phyloP scores from a whole-genome alignment of 1,284 basidiomycete genomes.

The Wallemia hederae region DNA sequence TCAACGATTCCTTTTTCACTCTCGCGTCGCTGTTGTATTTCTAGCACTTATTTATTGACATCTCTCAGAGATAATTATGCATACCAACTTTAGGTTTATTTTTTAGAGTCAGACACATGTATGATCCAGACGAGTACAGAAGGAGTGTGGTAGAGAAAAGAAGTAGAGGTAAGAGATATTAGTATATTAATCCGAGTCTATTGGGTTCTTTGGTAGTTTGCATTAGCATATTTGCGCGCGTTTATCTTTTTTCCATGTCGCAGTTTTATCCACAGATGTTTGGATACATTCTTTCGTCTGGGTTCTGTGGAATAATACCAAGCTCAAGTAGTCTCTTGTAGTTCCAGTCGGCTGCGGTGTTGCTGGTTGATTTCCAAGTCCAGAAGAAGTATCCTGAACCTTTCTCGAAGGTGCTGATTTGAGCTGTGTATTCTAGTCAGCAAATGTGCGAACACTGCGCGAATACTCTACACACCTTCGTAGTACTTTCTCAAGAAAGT shows the following conservation, averaged over 20 bases:
- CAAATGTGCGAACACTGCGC: not conserved
- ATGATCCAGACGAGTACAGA: not conserved
- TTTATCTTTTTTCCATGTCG: not conserved
- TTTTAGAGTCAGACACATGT: not conserved
- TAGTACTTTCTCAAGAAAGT: not conserved
- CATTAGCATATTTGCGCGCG: no score
- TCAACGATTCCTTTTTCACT: no score
- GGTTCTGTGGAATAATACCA: constrained; percentile 39
- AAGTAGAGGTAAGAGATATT: not conserved
- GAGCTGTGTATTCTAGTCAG: constrained; percentile 6
- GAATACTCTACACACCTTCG: not conserved
- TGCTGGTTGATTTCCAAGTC: constrained; percentile 52
- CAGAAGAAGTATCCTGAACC: constrained; percentile 44
- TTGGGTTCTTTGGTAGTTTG: not conserved
- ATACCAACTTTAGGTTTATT: no score
- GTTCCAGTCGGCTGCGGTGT: constrained; percentile 36
- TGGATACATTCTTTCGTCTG: constrained; percentile 29
- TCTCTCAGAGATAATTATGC: no score
- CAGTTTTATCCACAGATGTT: constrained; percentile 20
- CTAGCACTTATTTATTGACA: no score
- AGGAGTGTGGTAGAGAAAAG: no score
- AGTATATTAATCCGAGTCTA: not conserved
- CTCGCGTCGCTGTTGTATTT: no score
- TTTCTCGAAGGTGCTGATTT: constrained; percentile 13
- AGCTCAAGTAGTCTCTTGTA: constrained; percentile 35